Percentiles rank a stretch among this genome's conserved stretches.
These are phyloP conservation scores for Dendrocalamus latiflorus DNA, from an alignment of 202 grass and related monocot genomes.

Conservation along the genomic window DNA sequence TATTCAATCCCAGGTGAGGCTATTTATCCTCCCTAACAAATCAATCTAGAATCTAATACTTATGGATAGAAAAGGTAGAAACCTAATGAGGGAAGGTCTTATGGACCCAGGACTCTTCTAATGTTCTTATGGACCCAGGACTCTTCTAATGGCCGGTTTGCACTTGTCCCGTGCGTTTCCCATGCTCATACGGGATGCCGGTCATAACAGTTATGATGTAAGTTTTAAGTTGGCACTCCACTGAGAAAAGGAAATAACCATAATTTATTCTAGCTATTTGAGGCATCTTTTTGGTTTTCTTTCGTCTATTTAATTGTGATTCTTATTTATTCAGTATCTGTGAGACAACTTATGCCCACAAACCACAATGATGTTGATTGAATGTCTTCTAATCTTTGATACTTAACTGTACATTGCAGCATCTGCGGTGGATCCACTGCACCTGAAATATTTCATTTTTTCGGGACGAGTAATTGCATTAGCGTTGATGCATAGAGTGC, in stretches of 20 bases:
- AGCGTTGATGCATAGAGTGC: slow-evolving; percentile 96
- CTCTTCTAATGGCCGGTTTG: too few relatives aligned
- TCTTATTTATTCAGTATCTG: neutral
- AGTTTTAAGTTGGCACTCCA: neutral
- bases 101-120: too few relatives aligned
- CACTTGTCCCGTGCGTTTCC: too few relatives aligned
- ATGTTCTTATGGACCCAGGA: too few relatives aligned
- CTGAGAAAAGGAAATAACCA: neutral
- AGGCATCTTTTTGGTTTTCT: neutral
- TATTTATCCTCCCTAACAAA: too few relatives aligned
- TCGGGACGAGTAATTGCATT: slow-evolving; percentile 84
- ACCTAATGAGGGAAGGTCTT: too few relatives aligned
- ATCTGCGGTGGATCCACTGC: slow-evolving; percentile 83
- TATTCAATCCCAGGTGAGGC: too few relatives aligned
- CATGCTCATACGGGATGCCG: too few relatives aligned
- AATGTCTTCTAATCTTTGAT: slow-evolving; percentile 33
- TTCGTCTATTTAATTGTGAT: neutral
- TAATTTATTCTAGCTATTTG: neutral
- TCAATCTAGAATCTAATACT: too few relatives aligned
- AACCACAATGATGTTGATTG: neutral
- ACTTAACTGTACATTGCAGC: slow-evolving; percentile 53
- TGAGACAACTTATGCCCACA: neutral
- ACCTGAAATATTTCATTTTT: slow-evolving; percentile 90
- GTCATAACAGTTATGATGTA: too few relatives aligned
- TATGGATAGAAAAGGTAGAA: too few relatives aligned